phyloP scores from a whole-genome alignment of 1,284 basidiomycete species.

The Salmacisia buchloeana region DNA sequence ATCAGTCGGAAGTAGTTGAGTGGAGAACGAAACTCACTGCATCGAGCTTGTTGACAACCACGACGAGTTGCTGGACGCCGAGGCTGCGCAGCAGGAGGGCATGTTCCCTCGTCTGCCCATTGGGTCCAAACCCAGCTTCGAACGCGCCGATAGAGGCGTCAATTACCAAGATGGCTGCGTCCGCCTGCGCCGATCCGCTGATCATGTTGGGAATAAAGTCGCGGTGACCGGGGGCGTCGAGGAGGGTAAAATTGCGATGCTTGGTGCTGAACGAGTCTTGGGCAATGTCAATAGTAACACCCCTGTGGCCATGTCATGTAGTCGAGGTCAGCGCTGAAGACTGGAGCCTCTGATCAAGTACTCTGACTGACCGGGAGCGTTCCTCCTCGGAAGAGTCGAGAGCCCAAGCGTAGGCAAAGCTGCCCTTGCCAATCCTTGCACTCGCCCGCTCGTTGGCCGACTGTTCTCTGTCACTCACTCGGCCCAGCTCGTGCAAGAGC shows the following conservation, averaged over 20 bases:
- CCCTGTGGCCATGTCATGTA: constrained; percentile 54
- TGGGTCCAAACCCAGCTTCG: constrained; percentile 86
- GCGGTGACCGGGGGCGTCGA: constrained; percentile 93
- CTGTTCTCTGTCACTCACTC: constrained; percentile 76
- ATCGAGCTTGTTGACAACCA: constrained; percentile 93
- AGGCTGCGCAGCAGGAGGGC: constrained; percentile 84
- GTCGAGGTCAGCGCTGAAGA: background rate
- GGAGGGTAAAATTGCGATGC: constrained; percentile 75
- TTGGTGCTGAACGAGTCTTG: constrained; percentile 73
- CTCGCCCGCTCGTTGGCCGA: constrained; percentile 84
- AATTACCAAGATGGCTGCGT: constrained; percentile 89
- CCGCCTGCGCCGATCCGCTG: constrained; percentile 91
- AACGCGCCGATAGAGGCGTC: constrained; percentile 87
- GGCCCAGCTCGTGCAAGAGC: constrained; percentile 82
- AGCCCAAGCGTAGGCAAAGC: constrained; percentile 97
- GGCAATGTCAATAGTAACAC: constrained; percentile 96
- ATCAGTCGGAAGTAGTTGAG: no score
- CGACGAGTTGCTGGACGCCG: constrained; percentile 86
- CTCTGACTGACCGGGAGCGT: constrained; percentile 62
- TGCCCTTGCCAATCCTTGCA: constrained; percentile 80
- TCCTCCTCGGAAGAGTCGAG: constrained; percentile 90
- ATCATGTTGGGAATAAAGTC: constrained; percentile 99
- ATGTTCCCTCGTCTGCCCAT: constrained; percentile 96
- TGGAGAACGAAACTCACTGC: constrained; percentile 16
- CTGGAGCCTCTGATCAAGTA: constrained; percentile 49